Percentiles rank a stretch among this genome's conserved stretches.
These are phyloP conservation scores for Microsporum audouinii DNA, from an alignment of 2,329 filamentous ascomycete genomes.

Conservation along the genomic window DNA sequence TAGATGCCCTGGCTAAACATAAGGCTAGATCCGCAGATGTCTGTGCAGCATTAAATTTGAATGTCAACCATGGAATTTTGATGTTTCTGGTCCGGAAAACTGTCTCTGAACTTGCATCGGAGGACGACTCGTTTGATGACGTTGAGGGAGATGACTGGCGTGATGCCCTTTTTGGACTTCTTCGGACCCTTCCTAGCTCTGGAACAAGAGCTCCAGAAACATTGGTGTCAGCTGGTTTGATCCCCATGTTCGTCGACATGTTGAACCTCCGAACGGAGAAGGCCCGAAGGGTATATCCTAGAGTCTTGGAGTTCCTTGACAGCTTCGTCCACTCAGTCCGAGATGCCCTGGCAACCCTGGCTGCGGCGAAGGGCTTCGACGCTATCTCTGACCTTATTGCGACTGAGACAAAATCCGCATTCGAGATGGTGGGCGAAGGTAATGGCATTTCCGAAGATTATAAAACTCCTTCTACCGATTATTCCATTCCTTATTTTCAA, in stretches of 20 bases:
- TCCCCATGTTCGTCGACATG: conserved; percentile 82
- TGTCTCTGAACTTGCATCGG: conserved; percentile 63
- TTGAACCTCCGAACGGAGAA: conserved; percentile 70
- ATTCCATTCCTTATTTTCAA: conserved; percentile 82
- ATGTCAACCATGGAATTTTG: conserved; percentile 89
- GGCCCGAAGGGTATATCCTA: conserved; percentile 72
- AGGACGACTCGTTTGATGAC: conserved; percentile 46
- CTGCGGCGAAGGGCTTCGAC: conserved; percentile 72
- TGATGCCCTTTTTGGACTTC: conserved; percentile 75
- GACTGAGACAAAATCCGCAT: conserved; percentile 61
- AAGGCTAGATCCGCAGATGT: conserved; percentile 69
- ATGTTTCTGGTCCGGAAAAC: conserved; percentile 88
- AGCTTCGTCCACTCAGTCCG: conserved; percentile 75
- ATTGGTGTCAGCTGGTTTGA: conserved; percentile 76
- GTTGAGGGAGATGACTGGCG: conserved; percentile 78
- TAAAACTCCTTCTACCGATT: conserved; percentile 76
- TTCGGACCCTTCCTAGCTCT: conserved; percentile 63
- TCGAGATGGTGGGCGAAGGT: conserved; percentile 54
- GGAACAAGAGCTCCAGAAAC: conserved; percentile 65
- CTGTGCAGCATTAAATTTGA: conserved; percentile 80
- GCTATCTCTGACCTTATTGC: conserved; percentile 80
- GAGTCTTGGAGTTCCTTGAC: conserved; percentile 78
- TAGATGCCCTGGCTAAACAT: conserved; percentile 77
- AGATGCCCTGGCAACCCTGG: conserved; percentile 72
- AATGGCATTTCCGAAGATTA: conserved; percentile 60